phyloP scores from a whole-genome alignment of 805 yeast genomes.

The Starmerella apis region DNA sequence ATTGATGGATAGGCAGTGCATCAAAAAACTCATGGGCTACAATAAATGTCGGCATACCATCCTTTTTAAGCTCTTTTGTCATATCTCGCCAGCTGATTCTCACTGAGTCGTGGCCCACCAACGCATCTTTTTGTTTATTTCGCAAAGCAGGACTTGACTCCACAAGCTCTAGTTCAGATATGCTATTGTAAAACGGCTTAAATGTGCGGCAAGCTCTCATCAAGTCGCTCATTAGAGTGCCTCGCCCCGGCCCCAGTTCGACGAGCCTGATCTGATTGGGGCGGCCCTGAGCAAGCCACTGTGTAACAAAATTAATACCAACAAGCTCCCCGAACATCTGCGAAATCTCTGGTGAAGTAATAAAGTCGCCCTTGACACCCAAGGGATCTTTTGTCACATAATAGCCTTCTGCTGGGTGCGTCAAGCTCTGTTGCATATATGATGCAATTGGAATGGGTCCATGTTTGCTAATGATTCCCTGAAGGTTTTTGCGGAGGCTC shows the following conservation, averaged over 20 bases:
- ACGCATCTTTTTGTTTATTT: constrained; percentile 40
- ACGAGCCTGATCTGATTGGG: constrained; percentile 45
- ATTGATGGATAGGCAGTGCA: constrained; percentile 69
- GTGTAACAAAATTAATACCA: constrained; percentile 52
- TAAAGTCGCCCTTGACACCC: constrained; percentile 60
- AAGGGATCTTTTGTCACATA: constrained; percentile 70
- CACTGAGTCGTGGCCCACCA: constrained; percentile 47
- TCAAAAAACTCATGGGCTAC: constrained; percentile 83
- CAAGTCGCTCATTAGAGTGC: constrained; percentile 63
- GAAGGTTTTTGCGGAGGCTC: constrained; percentile 17
- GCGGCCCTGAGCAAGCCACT: constrained; percentile 48
- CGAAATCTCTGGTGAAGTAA: constrained; percentile 79
- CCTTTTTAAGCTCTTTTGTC: constrained; percentile 30
- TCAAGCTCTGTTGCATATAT: constrained; percentile 71
- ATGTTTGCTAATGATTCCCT: constrained; percentile 38
- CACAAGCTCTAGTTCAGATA: constrained; percentile 41
- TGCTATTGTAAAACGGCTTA: constrained; percentile 31
- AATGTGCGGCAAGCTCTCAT: constrained; percentile 33
- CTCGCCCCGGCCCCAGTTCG: constrained; percentile 81
- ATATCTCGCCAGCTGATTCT: constrained; percentile 34
- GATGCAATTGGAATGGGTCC: constrained; percentile 69
- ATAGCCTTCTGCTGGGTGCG: constrained; percentile 69
- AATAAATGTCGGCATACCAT: constrained; percentile 44
- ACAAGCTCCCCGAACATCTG: constrained; percentile 79
- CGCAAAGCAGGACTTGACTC: constrained; percentile 65